Evolutionary conservation across 1,139 yeast species (phyloP), one percentile per base, ranked within the genome.

Genomic region (Pichia sp.): DNA sequence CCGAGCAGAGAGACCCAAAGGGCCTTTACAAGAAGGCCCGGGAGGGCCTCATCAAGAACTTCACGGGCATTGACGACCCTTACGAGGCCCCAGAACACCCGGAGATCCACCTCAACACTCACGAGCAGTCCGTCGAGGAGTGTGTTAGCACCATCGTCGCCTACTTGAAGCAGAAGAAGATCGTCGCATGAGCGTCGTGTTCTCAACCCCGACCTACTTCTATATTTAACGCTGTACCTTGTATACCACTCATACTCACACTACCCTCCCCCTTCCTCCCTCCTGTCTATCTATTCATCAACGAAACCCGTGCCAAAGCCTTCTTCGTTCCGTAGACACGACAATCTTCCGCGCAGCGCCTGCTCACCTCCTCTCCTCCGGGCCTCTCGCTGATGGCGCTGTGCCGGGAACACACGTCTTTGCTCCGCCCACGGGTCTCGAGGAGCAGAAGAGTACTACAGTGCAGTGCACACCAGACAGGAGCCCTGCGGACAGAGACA

Each of bases 1-100:
- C 97, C 53, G 98, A 92, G 75, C 80, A 88, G 72, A 87, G 98
- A 73, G 98, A 92, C 72, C 98, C 98, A 60, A 92, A 92, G 77
- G 98, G 98, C 10, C 78, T 92, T 62, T 92, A 92, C 76, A 90
- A 90, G 74, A 92, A 92, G 79, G 98, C 98, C 26, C 84, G 97
- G 70, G 95, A 90, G 66, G 98, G 98, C 36, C 76, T 87, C 60
- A 92, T 92, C 70, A 89, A 89, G 73, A 96, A 92, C 69, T 92
- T 92, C 74, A 92, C 98, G 26, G 98, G 98, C 55, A 85, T 92
- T 59, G 85, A 92, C 62, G 97, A 97, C 15, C 98, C 98, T 44
- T 92, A 92, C 70, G 98, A 92, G 75, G 95, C 88, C 2, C 98
- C 98, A 50, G 85, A 80, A 61, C 68, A 73, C 40, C 88, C 98